Conservation (phyloP, 2,329 filamentous ascomycete species). For the Stemphylium lycopersici region DNA sequence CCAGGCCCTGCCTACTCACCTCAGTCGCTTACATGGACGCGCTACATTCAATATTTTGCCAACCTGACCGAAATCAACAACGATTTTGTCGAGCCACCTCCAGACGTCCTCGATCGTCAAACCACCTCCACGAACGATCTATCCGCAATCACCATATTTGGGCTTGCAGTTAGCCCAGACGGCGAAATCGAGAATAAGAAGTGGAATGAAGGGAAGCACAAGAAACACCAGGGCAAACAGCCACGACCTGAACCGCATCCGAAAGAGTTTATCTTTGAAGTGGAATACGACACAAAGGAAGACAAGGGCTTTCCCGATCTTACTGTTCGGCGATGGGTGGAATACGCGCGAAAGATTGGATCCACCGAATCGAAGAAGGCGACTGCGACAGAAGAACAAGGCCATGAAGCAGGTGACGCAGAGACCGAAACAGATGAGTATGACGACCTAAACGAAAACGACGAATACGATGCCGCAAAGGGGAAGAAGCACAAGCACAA, state of each 20-base stretch:
- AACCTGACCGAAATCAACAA: conserved; percentile 93
- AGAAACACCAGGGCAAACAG: conserved; percentile 60
- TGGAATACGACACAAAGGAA: conserved; percentile 84
- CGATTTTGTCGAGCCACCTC: conserved; percentile 54
- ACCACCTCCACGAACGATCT: conserved; percentile 14
- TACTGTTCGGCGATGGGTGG: conserved; percentile 80
- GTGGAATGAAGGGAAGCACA: conserved; percentile 71
- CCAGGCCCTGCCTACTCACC: conserved; percentile 91
- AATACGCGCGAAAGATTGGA: conserved; percentile 80
- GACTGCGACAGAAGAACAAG: conserved; percentile 16
- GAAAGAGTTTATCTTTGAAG: conserved; percentile 72
- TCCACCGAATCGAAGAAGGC: conserved; percentile 47
- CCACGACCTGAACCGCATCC: conserved; percentile 62
- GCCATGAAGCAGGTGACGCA: conserved; percentile 15
- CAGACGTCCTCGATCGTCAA: background rate
- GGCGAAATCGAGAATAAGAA: conserved; percentile 43
- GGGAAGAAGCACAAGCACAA: conserved; percentile 56
- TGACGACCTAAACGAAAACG: conserved; percentile 20
- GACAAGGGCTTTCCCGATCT: conserved; percentile 82
- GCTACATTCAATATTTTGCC: conserved; percentile 90
- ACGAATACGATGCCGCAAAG: conserved; percentile 31
- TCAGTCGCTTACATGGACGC: conserved; percentile 77
- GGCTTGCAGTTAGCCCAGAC: conserved; percentile 34
- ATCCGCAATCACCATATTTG: conserved; percentile 28
- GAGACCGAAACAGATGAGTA: no score